These are phyloP conservation scores for Colletotrichum tabaci DNA, from an alignment of 2,329 filamentous ascomycete genomes.

Conservation along the genomic window DNA sequence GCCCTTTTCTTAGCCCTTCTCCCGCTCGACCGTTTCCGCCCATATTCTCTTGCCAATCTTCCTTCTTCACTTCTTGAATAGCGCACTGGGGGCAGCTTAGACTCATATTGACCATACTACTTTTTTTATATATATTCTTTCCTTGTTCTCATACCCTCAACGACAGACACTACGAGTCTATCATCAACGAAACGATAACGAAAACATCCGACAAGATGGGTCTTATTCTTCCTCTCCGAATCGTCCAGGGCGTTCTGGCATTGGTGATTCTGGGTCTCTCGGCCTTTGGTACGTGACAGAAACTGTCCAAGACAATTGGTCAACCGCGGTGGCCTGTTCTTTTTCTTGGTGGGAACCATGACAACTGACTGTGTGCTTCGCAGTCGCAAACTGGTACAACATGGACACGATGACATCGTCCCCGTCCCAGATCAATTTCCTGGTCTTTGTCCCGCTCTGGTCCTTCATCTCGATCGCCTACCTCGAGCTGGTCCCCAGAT, in stretches of 20 bases:
- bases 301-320: neutral
- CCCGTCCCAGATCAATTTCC: slow-evolving; percentile 71
- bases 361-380: slow-evolving; percentile 40
- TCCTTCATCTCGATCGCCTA: slow-evolving; percentile 70
- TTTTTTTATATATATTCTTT: slow-evolving; percentile 25
- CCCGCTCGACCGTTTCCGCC: slow-evolving; percentile 30
- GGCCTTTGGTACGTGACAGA: slow-evolving; percentile 61
- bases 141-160: neutral
- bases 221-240: slow-evolving; percentile 61
- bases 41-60: slow-evolving; percentile 8
- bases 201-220: slow-evolving; percentile 53
- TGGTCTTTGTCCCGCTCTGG: slow-evolving; percentile 69
- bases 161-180: slow-evolving; percentile 16
- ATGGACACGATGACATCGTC: slow-evolving; percentile 67
- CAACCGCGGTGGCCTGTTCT: neutral
- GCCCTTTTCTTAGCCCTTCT: slow-evolving; percentile 38
- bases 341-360: neutral
- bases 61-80: slow-evolving; percentile 38
- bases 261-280: slow-evolving; percentile 64
- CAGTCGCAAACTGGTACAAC: slow-evolving; percentile 74
- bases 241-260: slow-evolving; percentile 61
- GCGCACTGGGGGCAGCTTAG: slow-evolving; percentile 42
- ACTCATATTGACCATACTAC: slow-evolving; percentile 28
- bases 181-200: slow-evolving; percentile 37
- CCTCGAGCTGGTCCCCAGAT: slow-evolving; percentile 65